phyloP scores from a whole-genome alignment of 768 basidiomycete genomes.

The Myochromella boudieri region DNA sequence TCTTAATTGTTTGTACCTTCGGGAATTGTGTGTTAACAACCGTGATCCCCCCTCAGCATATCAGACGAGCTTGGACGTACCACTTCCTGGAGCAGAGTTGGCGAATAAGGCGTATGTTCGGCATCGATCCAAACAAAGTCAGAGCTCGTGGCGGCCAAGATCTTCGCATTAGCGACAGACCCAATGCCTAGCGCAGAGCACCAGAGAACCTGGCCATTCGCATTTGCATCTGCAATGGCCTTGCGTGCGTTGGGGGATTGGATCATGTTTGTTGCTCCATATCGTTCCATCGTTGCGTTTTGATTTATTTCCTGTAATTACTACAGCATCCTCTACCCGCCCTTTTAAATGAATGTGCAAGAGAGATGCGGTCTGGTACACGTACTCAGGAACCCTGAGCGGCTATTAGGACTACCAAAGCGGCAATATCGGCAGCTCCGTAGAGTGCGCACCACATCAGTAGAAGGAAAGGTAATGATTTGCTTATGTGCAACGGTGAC shows the following conservation, averaged over 20 bases:
- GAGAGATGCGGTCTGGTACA: no score
- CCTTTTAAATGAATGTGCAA: no score
- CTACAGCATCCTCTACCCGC: no score
- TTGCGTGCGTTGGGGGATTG: constrained; percentile 9
- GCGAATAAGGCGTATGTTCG: constrained; percentile 3
- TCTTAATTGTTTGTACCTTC: constrained; percentile 3
- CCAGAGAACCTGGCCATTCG: neutral
- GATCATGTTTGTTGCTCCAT: constrained; percentile 5
- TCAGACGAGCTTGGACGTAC: neutral
- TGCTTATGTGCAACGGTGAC: no score
- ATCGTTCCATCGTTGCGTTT: constrained; percentile 9
- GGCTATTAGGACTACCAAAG: no score
- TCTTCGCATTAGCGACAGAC: constrained; percentile 6
- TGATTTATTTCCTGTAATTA: no score
- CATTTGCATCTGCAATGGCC: constrained; percentile 1
- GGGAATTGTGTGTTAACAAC: no score
- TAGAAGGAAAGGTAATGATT: no score
- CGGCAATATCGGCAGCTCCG: no score
- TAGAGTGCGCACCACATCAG: no score
- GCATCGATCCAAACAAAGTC: constrained; percentile 8
- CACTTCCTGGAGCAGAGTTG: neutral
- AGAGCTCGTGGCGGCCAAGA: constrained; percentile 1
- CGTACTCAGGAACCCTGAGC: no score
- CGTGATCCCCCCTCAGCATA: neutral
- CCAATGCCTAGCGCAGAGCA: neutral